Evolutionary conservation across 106 monocot species (phyloP), one percentile per base, ranked within the genome.

Genomic region (Triglochin maritima): DNA sequence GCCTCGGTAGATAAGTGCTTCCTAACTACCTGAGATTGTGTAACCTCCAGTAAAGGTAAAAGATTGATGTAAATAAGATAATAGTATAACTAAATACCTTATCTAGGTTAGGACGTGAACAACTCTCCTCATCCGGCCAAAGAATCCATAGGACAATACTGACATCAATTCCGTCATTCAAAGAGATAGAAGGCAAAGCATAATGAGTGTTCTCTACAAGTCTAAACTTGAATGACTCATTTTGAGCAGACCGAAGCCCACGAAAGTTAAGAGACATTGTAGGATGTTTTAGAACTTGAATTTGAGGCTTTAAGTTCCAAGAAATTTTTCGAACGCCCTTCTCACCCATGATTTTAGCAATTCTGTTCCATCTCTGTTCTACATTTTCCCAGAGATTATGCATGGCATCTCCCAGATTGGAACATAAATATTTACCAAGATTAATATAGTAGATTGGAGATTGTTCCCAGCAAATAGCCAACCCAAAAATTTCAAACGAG

Each of bases 101-200:
- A 14, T 98, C 98, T 17, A 98, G 80, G 63, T 82, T 91, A 62
- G 86, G 91, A 58, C 61, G 54, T 17, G 76, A 74, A 78, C 78
- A 84, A 75, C 98, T 98, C 71, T 98, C 98, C 68, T 98, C 98
- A 69, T 98, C 98, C 70, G 98, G 91, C 88, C 88, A 98, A 77
- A 98, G 91, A 49, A 86, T 82, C 98, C 98, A 98, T 42, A 84
- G 47, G 11, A 74, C 61, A 42, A 98, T 66, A 68, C 82, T 79
- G 14, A 92, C 65, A 63, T 98, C 98, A 59, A 84, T 72, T 64
- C 84, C 91, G 76, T 79, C 72, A 73, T 68, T 59, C 59, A 92
- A 55, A 59, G 41, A 62, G 4, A 98, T 68, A 63, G 85, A 64
- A 66, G 80, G 71, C 47, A 98, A 55, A 58, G 68, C 60, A 56